These are phyloP conservation scores for Pistacia atlantica DNA, from an alignment of 345 rosid species.

Conservation along the genomic window DNA sequence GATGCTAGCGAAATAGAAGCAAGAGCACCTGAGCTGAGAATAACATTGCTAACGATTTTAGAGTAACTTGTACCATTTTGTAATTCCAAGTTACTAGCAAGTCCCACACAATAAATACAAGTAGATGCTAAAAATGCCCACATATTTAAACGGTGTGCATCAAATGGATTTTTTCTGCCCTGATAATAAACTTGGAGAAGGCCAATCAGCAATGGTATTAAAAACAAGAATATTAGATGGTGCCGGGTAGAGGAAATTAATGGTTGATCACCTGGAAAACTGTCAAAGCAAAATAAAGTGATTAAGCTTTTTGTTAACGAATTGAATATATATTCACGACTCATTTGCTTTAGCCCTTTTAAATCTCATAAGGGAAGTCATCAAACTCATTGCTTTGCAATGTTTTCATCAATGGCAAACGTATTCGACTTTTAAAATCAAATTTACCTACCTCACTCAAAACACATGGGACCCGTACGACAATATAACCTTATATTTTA, in stretches of 20 bases:
- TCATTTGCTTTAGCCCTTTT: too few relatives aligned
- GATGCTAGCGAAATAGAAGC: not conserved
- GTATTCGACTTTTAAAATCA: too few relatives aligned
- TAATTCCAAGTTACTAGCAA: not conserved
- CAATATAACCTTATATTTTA: too few relatives aligned
- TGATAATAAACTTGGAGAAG: conserved; percentile 10
- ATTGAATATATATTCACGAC: too few relatives aligned
- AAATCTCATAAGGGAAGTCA: too few relatives aligned
- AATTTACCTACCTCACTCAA: too few relatives aligned
- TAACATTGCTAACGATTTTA: not conserved
- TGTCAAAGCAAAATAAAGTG: not conserved
- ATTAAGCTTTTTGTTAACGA: too few relatives aligned
- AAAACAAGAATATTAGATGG: not conserved
- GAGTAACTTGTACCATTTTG: not conserved
- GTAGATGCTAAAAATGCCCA: not conserved
- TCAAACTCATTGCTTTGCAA: too few relatives aligned
- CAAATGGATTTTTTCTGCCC: not conserved
- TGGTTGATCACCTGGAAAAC: not conserved
- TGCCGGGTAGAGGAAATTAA: not conserved
- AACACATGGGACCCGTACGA: too few relatives aligned
- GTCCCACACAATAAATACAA: not conserved
- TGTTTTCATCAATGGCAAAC: too few relatives aligned
- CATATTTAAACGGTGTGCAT: conserved; percentile 1
- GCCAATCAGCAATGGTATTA: conserved; percentile 8
- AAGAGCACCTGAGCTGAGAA: not conserved